Base-by-base conservation (phyloP, 2,329 filamentous ascomycete species). In the Colletotrichum paranaense region DNA sequence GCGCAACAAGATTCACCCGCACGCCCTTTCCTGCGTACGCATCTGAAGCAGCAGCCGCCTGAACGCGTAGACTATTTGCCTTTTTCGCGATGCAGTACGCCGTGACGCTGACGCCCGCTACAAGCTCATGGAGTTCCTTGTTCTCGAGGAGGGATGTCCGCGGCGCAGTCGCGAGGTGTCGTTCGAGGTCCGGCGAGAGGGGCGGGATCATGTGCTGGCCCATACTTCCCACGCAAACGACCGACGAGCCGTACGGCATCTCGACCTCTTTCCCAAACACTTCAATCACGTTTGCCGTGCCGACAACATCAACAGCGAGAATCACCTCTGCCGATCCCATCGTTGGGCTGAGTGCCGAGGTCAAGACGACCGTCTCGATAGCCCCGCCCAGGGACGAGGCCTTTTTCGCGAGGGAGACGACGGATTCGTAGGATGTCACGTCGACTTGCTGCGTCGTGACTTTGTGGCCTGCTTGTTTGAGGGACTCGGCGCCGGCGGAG, bases 291-390 rank as follows among this genome's bases (percentile, higher is more conserved):
- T 72, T 72, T 19, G 57, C 57, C 22, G 68, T 68, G 14, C 64
- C 49, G 22, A 35, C 11, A 3, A 72, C 30, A 28, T 46, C 52
- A 5, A 59, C 65, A 19, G 30, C 26, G 6, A 30, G 53, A 19
- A 63, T 55, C 28, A 38, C 19, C 5, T 26, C 53, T 7, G 49
- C 14, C 22, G 19, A n/a, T 11, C 65, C 57, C 65, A 59, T 68
- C 8, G 58, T 24, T 0, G 69, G 65, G 5, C 58, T 46, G 12
- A 59, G 19, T 22, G 52, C 69, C 3, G 52, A 63, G 26, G 67
- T 69, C 49, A 69, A 35, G 22, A 69, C 60, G 8, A 69, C 67
- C 19, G 67, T 57, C 4, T 53, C 66, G 30, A 68, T 38, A n/a
- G 16, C 59, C 19, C 59, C 52, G 52, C 67, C 59, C 4, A 69